phyloP scores from a whole-genome alignment of 2,329 filamentous ascomycete genomes.

The Pyrenophora tritici-repentis region DNA sequence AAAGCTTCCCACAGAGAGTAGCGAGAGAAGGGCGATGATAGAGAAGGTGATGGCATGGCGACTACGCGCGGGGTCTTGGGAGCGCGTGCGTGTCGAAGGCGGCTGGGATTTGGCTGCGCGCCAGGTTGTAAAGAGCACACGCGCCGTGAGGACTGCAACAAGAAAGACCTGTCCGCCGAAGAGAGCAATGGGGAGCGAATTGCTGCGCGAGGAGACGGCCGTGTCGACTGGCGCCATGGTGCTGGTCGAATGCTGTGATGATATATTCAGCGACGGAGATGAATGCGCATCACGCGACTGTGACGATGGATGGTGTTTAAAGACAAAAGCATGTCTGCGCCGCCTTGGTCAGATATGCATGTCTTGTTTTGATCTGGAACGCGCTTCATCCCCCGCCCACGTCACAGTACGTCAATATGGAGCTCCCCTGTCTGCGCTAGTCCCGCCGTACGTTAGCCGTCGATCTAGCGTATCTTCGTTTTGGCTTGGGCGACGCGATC shows the following conservation, averaged over 20 bases:
- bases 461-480: slow-evolving; percentile 20
- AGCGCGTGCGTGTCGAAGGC: slow-evolving; percentile 42
- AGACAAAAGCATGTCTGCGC: slow-evolving; percentile 2
- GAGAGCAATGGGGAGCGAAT: slow-evolving; percentile 39
- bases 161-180: slow-evolving; percentile 40
- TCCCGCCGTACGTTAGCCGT: slow-evolving; percentile 15
- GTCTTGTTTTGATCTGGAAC: slow-evolving; percentile 35
- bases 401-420: slow-evolving; percentile 24
- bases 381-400: slow-evolving; percentile 26
- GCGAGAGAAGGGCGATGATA: slow-evolving; percentile 53
- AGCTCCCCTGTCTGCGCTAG: slow-evolving; percentile 23
- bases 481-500: slow-evolving; percentile 14
- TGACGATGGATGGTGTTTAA: slow-evolving; percentile 2
- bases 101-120: slow-evolving; percentile 41
- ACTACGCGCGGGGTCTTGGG: slow-evolving; percentile 36
- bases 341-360: slow-evolving; percentile 1
- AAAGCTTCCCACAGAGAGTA: slow-evolving; percentile 53
- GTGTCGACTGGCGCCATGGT: slow-evolving; percentile 46
- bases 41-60: slow-evolving; percentile 49
- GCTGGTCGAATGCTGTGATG: background rate
- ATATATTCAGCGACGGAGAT: slow-evolving; percentile 7
- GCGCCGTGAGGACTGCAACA: slow-evolving; percentile 36
- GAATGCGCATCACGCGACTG: slow-evolving; percentile 21
- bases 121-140: slow-evolving; percentile 37
- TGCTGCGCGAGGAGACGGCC: slow-evolving; percentile 35